Evolutionary conservation across 2,329 filamentous ascomycete species (phyloP).

Genomic region (Juglanconis sp.): DNA sequence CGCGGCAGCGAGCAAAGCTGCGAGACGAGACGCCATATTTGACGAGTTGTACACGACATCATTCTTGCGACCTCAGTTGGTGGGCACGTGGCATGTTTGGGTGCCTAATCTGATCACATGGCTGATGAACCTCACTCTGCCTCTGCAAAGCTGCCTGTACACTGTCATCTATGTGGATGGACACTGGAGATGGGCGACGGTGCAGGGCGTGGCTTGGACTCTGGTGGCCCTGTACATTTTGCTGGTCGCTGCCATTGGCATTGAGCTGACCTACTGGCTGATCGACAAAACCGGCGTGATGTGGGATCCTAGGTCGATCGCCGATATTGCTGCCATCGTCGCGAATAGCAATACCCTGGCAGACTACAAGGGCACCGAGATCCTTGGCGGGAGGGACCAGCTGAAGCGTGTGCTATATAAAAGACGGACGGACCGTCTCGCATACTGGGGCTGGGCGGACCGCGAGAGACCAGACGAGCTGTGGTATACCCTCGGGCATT

Average conservation of each 20-base stretch:
- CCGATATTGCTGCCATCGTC: conserved; percentile 74
- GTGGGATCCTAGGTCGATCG: conserved; percentile 82
- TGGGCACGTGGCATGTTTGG: conserved; percentile 64
- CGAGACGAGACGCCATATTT: conserved; percentile 64
- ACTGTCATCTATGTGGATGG: conserved; percentile 56
- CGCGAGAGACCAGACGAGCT: conserved; percentile 52
- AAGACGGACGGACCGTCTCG: conserved; percentile 67
- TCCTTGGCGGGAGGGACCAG: conserved; percentile 47
- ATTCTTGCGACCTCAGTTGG: conserved; percentile 59
- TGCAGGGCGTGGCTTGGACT: conserved; percentile 75
- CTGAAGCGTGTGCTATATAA: conserved; percentile 52
- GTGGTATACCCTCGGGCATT: conserved; percentile 72
- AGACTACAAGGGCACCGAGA: conserved; percentile 69
- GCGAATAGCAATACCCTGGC: conserved; percentile 74
- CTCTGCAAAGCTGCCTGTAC: conserved; percentile 76
- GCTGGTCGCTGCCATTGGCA: conserved; percentile 54
- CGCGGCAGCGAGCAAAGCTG: conserved; percentile 58
- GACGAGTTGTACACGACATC: conserved; percentile 65
- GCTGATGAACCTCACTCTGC: conserved; percentile 76
- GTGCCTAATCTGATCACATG: conserved; percentile 68
- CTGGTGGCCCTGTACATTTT: conserved; percentile 71
- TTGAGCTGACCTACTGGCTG: conserved; percentile 64
- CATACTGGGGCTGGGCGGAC: conserved; percentile 76
- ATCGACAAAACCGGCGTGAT: conserved; percentile 68
- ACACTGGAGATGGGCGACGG: conserved; percentile 75